Evolutionary conservation across 169 alveolate genomes (phyloP).

Genomic region (Eimeria maxima): DNA sequence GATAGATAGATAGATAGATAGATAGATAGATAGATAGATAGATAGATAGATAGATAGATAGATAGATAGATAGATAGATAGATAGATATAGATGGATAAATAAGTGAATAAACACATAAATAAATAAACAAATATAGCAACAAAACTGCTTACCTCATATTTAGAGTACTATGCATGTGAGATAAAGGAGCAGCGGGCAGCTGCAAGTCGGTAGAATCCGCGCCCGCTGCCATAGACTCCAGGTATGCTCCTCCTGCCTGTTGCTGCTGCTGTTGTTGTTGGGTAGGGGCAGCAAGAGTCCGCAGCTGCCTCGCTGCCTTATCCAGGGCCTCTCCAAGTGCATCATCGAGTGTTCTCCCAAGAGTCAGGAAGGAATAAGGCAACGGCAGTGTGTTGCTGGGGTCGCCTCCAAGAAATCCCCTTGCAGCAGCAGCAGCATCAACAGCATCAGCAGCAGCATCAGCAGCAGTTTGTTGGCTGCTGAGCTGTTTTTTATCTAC

Average conservation of each 20-base stretch:
- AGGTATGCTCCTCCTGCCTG: constrained; percentile 19
- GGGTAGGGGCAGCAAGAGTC: background rate
- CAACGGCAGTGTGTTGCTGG: background rate
- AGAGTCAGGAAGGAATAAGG: background rate
- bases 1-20: too few species aligned
- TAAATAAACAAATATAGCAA: background rate
- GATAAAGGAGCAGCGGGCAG: background rate
- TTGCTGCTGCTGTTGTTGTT: constrained; percentile 14
- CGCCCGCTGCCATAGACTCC: background rate
- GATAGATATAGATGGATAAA: background rate
- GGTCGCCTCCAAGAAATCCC: background rate
- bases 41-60: too few species aligned
- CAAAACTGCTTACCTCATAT: background rate
- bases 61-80: background rate
- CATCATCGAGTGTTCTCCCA: constrained; percentile 75
- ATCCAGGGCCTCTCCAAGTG: constrained; percentile 78
- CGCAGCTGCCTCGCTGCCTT: constrained; percentile 60
- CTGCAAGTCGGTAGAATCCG: background rate
- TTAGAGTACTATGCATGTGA: background rate
- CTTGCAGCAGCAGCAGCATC: background rate
- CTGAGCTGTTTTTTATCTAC: too few species aligned
- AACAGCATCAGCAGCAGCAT: background rate
- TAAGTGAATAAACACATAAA: background rate
- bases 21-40: too few species aligned
- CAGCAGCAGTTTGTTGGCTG: background rate